A percentile compares a stretch with the other conserved stretches of the same genome.
These are phyloP conservation scores for Gossypium longicalyx DNA, from an alignment of 345 rosid species.

Conservation along the genomic window DNA sequence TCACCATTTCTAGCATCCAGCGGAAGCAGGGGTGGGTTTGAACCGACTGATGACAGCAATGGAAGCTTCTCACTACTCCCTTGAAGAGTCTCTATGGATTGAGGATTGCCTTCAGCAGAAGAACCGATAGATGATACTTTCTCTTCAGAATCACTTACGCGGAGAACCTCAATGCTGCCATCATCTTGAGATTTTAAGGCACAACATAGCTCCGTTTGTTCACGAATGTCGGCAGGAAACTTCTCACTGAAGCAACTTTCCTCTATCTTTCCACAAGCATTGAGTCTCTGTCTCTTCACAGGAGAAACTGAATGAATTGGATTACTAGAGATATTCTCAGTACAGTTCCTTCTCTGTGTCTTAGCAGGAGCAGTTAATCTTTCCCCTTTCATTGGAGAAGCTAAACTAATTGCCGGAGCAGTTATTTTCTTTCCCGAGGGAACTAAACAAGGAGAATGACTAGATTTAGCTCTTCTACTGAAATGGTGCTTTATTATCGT, in stretches of 20 bases:
- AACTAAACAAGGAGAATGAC: conserved; percentile 32
- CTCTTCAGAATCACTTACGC: conserved; percentile 14
- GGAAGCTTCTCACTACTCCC: conserved; percentile 18
- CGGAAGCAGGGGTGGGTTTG: conserved; percentile 27
- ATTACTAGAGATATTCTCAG: conserved; percentile 25
- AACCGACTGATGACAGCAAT: conserved; percentile 24
- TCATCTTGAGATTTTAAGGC: conserved; percentile 20
- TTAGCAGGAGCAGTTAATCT: conserved; percentile 49
- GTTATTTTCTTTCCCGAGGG: conserved; percentile 43
- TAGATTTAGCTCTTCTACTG: conserved; percentile 38
- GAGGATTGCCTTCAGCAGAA: conserved; percentile 21
- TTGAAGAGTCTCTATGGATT: conserved; percentile 14
- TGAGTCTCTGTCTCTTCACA: conserved; percentile 46
- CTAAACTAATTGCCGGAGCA: not conserved
- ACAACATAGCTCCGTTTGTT: conserved; percentile 24
- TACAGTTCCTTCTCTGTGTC: conserved; percentile 28
- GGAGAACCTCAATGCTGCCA: conserved; percentile 20
- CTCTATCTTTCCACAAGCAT: conserved; percentile 44
- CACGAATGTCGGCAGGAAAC: conserved; percentile 18
- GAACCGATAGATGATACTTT: conserved; percentile 17
- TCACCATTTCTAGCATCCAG: conserved; percentile 19
- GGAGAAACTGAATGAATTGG: conserved; percentile 37
- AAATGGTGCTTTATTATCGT: conserved; percentile 39
- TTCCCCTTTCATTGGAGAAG: conserved; percentile 35
- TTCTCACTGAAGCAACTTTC: conserved; percentile 25